These are phyloP conservation scores for Hyaloscypha hepaticicola DNA, from an alignment of 495 filamentous ascomycete species.

Conservation along the genomic window DNA sequence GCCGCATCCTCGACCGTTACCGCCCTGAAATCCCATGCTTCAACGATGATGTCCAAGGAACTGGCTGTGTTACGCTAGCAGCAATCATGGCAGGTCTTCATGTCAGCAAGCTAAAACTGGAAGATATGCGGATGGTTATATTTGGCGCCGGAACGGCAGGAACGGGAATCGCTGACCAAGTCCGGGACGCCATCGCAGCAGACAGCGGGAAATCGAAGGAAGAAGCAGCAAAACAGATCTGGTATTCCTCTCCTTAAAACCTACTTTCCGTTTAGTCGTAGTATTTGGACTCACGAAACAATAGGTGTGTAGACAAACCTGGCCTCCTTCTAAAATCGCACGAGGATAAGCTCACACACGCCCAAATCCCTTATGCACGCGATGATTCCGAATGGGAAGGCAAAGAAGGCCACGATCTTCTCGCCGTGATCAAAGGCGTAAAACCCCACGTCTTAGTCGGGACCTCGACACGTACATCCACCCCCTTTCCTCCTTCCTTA, in stretches of 20 bases:
- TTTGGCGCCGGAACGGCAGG: conserved; percentile 88
- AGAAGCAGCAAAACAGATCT: conserved; percentile 80
- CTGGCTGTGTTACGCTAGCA: conserved; percentile 82
- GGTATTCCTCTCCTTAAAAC: conserved; percentile 50
- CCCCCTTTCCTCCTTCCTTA: neutral
- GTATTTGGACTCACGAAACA: neutral
- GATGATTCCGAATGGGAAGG: conserved; percentile 62
- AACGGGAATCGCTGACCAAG: conserved; percentile 83
- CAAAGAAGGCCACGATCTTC: conserved; percentile 54
- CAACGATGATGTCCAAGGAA: conserved; percentile 92
- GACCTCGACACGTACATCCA: conserved; percentile 59
- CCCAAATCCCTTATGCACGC: conserved; percentile 66
- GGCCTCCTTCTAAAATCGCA: conserved; percentile 71
- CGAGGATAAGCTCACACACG: conserved; percentile 55
- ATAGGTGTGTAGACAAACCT: conserved; percentile 83
- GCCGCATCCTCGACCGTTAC: conserved; percentile 74
- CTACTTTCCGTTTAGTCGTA: conserved; percentile 4
- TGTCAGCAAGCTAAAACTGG: conserved; percentile 63
- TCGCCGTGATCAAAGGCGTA: conserved; percentile 65
- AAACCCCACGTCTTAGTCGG: conserved; percentile 83
- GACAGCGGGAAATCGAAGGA: conserved; percentile 65
- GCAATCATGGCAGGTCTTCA: conserved; percentile 73
- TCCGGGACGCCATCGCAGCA: conserved; percentile 71
- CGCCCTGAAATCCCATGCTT: conserved; percentile 73
- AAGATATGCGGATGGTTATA: conserved; percentile 66